Evolutionary conservation across 306 rosid genomes (phyloP).

Genomic region (Astragalus membranaceus): DNA sequence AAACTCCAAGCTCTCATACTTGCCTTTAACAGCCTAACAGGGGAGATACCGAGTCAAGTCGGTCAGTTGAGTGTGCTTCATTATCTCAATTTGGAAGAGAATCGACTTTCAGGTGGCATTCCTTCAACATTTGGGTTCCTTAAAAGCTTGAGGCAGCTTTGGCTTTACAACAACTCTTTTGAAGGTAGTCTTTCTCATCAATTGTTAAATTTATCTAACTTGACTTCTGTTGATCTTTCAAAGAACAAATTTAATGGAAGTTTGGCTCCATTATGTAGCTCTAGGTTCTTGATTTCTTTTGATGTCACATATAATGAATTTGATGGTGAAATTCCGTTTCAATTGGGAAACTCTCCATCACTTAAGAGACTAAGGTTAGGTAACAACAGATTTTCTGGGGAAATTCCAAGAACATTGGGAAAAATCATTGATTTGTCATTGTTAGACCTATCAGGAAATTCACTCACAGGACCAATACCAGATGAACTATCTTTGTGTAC

Average conservation of each 20-base stretch:
- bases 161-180: constrained; percentile 77
- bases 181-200: constrained; percentile 69
- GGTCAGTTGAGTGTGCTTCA: no score
- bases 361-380: constrained; percentile 69
- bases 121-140: constrained; percentile 24
- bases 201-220: constrained; percentile 38
- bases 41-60: no score
- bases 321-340: constrained; percentile 54
- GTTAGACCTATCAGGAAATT: constrained; percentile 57
- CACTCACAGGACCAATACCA: constrained; percentile 57
- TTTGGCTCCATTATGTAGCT: constrained; percentile 48
- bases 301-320: constrained; percentile 43
- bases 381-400: constrained; percentile 55
- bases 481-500: constrained; percentile 61
- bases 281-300: constrained; percentile 53
- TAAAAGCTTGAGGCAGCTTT: constrained; percentile 36
- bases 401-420: constrained; percentile 53
- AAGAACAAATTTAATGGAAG: constrained; percentile 67
- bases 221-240: constrained; percentile 60
- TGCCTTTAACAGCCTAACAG: constrained; percentile 51
- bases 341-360: constrained; percentile 49
- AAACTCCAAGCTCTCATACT: constrained; percentile 56
- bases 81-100: constrained; percentile 74
- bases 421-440: no score
- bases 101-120: constrained; percentile 54